phyloP scores from a whole-genome alignment of 495 filamentous ascomycete genomes.

The Xylona heveae region DNA sequence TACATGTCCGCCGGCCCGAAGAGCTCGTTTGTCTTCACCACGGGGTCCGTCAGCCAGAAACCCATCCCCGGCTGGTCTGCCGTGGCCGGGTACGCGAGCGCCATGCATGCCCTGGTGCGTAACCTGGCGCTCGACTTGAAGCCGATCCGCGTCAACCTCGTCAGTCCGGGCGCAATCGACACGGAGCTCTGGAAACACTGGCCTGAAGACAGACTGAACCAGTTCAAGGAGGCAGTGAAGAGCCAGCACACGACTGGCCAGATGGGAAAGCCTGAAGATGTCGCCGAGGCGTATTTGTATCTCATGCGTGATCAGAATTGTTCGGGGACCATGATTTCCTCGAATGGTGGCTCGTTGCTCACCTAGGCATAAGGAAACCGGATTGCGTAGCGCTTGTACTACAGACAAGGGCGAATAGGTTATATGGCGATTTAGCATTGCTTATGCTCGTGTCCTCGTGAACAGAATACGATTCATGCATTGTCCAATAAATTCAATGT shows the following conservation, averaged over 20 bases:
- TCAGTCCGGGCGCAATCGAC: constrained; percentile 30
- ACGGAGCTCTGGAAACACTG: constrained; percentile 27
- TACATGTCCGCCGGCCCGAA: constrained; percentile 19
- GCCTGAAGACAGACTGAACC: constrained; percentile 11
- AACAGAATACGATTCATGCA: no score
- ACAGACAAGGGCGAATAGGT: no score
- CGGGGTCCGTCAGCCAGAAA: constrained; percentile 22
- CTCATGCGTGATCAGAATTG: constrained; percentile 35
- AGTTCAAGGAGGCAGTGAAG: constrained; percentile 11
- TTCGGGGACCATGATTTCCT: constrained; percentile 17
- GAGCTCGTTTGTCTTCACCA: constrained; percentile 32
- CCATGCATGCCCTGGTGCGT: constrained; percentile 20
- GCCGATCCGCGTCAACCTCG: constrained; percentile 37
- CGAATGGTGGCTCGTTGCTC: background rate
- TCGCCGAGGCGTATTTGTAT: constrained; percentile 43
- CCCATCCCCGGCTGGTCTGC: constrained; percentile 26
- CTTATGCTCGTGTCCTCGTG: no score
- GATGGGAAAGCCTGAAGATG: constrained; percentile 29
- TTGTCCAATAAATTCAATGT: no score
- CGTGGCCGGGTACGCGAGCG: constrained; percentile 16
- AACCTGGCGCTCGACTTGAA: constrained; percentile 33
- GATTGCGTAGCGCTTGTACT: no score
- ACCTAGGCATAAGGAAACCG: no score
- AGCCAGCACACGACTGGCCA: constrained; percentile 19
- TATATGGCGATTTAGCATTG: no score